Evolutionary conservation across 345 rosid species (phyloP).

Genomic region (Physaria fendleri): DNA sequence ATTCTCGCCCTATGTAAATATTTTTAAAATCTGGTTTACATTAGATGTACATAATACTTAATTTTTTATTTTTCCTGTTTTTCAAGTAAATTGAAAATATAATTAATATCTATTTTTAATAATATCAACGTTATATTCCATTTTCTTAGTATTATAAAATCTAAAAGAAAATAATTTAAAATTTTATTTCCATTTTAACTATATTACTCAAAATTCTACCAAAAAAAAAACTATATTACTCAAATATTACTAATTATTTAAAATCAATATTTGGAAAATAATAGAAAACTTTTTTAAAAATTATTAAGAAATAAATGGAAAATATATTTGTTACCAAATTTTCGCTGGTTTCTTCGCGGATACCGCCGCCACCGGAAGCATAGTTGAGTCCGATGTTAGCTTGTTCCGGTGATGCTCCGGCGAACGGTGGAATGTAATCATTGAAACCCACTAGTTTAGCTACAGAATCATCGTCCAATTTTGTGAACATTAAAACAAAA

Average conservation of each 20-base stretch:
- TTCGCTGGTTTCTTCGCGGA: slow-evolving; percentile 41
- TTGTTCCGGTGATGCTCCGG: slow-evolving; percentile 21
- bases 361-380: slow-evolving; percentile 65
- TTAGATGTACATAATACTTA: not conserved
- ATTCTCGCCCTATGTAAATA: slow-evolving; percentile 36
- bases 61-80: not conserved
- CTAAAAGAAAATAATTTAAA: too few species aligned
- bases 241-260: too few species aligned
- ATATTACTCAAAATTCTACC: too few species aligned
- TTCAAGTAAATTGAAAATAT: too few species aligned
- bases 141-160: too few species aligned
- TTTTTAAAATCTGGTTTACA: not conserved
- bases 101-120: too few species aligned
- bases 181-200: too few species aligned
- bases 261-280: too few species aligned
- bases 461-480: slow-evolving; percentile 1
- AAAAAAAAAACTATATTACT: too few species aligned
- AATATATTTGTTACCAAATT: slow-evolving; percentile 34
- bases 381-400: slow-evolving; percentile 45
- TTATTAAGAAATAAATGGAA: too few species aligned
- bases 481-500: not conserved
- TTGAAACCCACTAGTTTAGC: slow-evolving; percentile 42
- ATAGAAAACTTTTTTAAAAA: too few species aligned
- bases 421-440: slow-evolving; percentile 35
- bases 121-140: too few species aligned